Evolutionary conservation across 2,329 filamentous ascomycete genomes (phyloP).

Genomic region (Tolypocladium tropicale): DNA sequence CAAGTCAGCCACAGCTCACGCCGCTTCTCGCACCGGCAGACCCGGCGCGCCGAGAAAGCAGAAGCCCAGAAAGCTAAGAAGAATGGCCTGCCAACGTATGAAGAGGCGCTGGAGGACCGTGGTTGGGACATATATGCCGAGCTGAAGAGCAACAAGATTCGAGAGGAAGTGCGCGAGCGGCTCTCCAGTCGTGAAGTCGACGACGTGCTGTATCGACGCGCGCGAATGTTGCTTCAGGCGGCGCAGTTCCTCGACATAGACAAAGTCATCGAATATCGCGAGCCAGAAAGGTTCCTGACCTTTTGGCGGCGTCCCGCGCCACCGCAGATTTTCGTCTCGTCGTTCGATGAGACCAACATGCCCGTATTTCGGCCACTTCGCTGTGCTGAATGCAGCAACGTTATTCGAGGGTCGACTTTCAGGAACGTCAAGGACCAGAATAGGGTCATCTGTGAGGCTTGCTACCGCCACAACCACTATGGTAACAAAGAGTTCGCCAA

Average conservation of each 20-base stretch:
- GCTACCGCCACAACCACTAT: conserved; percentile 19
- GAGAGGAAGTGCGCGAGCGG: conserved; percentile 1
- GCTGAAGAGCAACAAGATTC: conserved; percentile 11
- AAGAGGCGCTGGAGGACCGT: conserved; percentile 9
- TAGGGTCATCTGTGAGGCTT: conserved; percentile 19
- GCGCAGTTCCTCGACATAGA: conserved; percentile 26
- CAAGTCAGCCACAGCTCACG: conserved; percentile 21
- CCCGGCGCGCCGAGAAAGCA: background rate
- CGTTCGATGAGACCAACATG: conserved; percentile 2
- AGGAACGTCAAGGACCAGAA: conserved; percentile 2
- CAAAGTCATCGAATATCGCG: conserved; percentile 24
- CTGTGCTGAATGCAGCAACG: conserved; percentile 9
- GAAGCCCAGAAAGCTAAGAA: background rate
- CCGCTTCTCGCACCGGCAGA: conserved; percentile 16
- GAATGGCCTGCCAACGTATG: conserved; percentile 8
- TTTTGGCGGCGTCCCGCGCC: conserved; percentile 15
- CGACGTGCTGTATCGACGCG: conserved; percentile 9
- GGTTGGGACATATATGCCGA: conserved; percentile 13
- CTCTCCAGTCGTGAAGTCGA: conserved; percentile 1
- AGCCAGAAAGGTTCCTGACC: conserved; percentile 8
- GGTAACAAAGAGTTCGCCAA: conserved; percentile 17
- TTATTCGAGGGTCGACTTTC: conserved; percentile 16
- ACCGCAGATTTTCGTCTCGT: conserved; percentile 12
- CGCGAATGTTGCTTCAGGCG: conserved; percentile 20
- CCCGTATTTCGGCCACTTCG: conserved; percentile 9